A percentile compares a stretch with the other conserved stretches of the same genome.
These are phyloP conservation scores for Suhomyces kilbournensis DNA, from an alignment of 805 yeast species.

Conservation along the genomic window DNA sequence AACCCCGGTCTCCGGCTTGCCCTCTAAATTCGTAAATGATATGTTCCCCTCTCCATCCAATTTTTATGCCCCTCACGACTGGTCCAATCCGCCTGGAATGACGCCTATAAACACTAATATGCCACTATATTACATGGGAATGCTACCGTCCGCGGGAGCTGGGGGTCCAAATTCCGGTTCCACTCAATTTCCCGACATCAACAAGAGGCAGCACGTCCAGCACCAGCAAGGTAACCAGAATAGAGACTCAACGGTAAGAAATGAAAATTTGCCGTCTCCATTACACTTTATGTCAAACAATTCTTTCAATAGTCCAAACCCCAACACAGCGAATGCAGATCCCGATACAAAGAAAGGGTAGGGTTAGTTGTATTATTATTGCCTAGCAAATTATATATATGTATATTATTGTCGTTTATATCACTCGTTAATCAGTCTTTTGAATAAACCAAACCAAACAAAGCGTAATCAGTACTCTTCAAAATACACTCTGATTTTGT, in stretches of 20 bases:
- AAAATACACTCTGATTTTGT: too few relatives aligned
- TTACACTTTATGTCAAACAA: constrained; percentile 17
- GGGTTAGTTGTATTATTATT: neutral
- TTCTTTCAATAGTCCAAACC: neutral
- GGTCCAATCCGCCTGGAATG: constrained; percentile 28
- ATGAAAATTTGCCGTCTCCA: constrained; percentile 18
- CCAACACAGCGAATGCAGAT: neutral
- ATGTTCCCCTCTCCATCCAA: constrained; percentile 80
- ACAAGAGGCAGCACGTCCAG: neutral
- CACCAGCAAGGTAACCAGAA: neutral
- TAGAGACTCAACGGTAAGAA: neutral
- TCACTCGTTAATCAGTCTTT: too few relatives aligned
- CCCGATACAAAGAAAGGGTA: neutral
- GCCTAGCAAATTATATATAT: neutral
- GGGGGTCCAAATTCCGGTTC: constrained; percentile 1
- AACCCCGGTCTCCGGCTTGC: constrained; percentile 68
- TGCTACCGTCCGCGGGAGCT: constrained; percentile 27
- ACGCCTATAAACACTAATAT: constrained; percentile 28
- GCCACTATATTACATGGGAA: constrained; percentile 37
- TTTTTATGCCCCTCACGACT: constrained; percentile 56
- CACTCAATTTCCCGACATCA: neutral
- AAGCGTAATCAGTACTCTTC: too few relatives aligned
- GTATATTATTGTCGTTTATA: neutral
- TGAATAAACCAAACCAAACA: too few relatives aligned
- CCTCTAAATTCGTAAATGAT: constrained; percentile 69